Percentiles rank a stretch among this genome's conserved stretches.
Conservation (phyloP, 805 yeast genomes). For the Vanderwaltozyma verrucispora region DNA sequence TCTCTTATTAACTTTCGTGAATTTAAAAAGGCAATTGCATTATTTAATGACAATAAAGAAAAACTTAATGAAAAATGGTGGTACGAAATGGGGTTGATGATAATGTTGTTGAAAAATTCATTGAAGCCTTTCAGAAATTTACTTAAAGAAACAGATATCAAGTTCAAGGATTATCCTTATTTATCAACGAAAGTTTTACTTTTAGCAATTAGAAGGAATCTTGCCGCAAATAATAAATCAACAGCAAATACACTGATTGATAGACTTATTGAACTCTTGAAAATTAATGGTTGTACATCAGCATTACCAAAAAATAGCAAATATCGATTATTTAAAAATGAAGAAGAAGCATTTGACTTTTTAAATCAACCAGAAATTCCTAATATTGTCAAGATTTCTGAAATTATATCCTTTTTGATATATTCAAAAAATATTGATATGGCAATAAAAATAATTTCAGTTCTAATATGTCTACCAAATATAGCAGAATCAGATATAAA, state of each 20-base stretch:
- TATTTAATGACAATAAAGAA: slow-evolving; percentile 29
- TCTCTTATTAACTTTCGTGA: slow-evolving; percentile 30
- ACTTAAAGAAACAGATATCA: slow-evolving; percentile 20
- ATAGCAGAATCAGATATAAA: neutral
- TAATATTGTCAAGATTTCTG: slow-evolving; percentile 18
- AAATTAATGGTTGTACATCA: slow-evolving; percentile 13
- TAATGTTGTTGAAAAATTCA: slow-evolving; percentile 29
- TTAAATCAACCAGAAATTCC: slow-evolving; percentile 23
- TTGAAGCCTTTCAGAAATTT: slow-evolving; percentile 30
- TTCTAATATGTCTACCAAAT: neutral
- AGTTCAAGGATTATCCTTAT: slow-evolving; percentile 23
- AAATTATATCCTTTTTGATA: slow-evolving; percentile 20
- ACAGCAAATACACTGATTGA: slow-evolving; percentile 29
- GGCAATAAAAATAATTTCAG: neutral
- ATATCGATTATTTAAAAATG: slow-evolving; percentile 17
- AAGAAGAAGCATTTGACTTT: slow-evolving; percentile 23
- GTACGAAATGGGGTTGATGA: slow-evolving; percentile 39
- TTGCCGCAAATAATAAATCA: slow-evolving; percentile 14
- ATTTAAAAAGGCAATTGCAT: slow-evolving; percentile 28
- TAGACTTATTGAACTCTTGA: slow-evolving; percentile 20
- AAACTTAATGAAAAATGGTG: slow-evolving; percentile 41
- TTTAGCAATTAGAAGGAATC: slow-evolving; percentile 28
- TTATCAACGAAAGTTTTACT: slow-evolving; percentile 31
- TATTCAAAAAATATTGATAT: slow-evolving; percentile 7
- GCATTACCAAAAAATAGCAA: no score